Base-by-base conservation (phyloP, 169 alveolate species). In the Besnoitia besnoiti region DNA sequence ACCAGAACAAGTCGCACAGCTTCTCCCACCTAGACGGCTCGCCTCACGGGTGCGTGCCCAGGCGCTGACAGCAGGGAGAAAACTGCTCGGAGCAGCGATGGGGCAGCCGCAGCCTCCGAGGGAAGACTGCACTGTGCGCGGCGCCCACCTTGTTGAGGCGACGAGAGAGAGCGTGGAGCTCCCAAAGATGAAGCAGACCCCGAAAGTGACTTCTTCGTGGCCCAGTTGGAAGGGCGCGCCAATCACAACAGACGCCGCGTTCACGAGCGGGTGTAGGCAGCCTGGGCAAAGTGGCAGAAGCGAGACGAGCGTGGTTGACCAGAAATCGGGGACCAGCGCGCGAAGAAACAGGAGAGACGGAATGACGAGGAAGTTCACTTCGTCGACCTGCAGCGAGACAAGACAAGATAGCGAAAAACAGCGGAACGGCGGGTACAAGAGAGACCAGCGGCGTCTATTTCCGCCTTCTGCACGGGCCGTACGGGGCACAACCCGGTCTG, bases 331-430 rank as follows among this genome's bases (percentile, higher is more conserved):
- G 47, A 19, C 16, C 10, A 50, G 50, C 0, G 93, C 89, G n/a
- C 89, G 77, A 46, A 90, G 35, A 37, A 90, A 85, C 82, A 90
- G 89, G 46, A 90, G 19, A 0, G 75, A 51, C 19, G 93, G 93
- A 42, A 90, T 90, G 10, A 90, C 77, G 44, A 90, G n/a, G 39
- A 90, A 90, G 79, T 90, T 90, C 89, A 90, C 59, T 76, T 90
- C 93, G 47, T 90, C 93, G 1, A 90, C 93, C 93, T 90, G 89
- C 44, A 49, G n/a, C n/a, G 61, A 40, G 44, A 61, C 30, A n/a
- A 67, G 2, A 40, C 59, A 2, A 1, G 10, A 39, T 5, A 19
- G 44, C 35, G 44, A 30, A 44, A 67, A 12, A 10, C 37, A 77
- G 39, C 10, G 14, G 87, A 19, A 19, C 85, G 44, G 33, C 50